Conservation (phyloP, 2,329 filamentous ascomycete species). For the Myotisia sp. region DNA sequence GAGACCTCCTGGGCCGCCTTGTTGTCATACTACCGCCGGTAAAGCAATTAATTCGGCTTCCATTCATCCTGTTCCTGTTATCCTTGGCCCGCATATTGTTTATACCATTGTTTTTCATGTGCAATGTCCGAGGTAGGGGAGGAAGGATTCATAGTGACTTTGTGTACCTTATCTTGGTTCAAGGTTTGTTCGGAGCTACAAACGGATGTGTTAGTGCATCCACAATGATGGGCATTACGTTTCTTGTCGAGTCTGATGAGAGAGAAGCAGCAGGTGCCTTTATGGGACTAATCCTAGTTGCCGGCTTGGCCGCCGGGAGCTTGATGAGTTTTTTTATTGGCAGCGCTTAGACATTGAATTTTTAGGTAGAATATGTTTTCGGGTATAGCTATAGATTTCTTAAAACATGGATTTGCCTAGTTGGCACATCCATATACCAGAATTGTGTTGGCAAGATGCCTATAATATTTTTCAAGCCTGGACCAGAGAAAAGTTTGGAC, state of each 20-base stretch:
- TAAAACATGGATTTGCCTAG: too few relatives aligned
- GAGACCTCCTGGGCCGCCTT: slow-evolving; percentile 67
- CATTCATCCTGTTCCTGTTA: slow-evolving; percentile 52
- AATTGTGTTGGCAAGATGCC: too few relatives aligned
- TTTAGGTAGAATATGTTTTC: not conserved
- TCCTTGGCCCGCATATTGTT: slow-evolving; percentile 53
- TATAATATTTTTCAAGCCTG: too few relatives aligned
- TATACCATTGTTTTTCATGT: slow-evolving; percentile 75
- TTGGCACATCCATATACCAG: too few relatives aligned
- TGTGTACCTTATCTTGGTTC: slow-evolving; percentile 76
- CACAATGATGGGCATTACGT: slow-evolving; percentile 79
- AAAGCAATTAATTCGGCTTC: slow-evolving; percentile 43
- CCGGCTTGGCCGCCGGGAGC: slow-evolving; percentile 71
- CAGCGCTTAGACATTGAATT: not conserved
- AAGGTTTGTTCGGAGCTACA: slow-evolving; percentile 66
- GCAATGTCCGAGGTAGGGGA: slow-evolving; percentile 68
- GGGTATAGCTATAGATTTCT: too few relatives aligned
- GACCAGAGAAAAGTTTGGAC: too few relatives aligned
- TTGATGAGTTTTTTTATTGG: slow-evolving; percentile 66
- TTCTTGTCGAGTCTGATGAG: slow-evolving; percentile 71
- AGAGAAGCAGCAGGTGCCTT: slow-evolving; percentile 81
- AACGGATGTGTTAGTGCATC: slow-evolving; percentile 79
- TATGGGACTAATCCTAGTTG: slow-evolving; percentile 83
- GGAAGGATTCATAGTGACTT: slow-evolving; percentile 63
- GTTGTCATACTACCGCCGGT: slow-evolving; percentile 46